Base-by-base conservation (phyloP, 164 flowering plant genomes). In the Tetracentron sinense region DNA sequence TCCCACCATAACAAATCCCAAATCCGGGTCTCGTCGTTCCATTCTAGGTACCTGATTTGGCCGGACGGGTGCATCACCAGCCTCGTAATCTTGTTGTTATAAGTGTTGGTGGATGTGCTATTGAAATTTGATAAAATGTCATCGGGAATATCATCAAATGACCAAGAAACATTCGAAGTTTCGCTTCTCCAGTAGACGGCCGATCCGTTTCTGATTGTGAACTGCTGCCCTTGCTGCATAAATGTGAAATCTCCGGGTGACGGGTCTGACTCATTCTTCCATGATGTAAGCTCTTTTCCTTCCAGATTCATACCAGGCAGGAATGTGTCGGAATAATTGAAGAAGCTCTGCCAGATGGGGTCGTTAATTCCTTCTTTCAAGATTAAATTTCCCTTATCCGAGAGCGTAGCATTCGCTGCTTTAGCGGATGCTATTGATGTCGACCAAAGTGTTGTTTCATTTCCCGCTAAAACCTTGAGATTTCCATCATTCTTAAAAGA, bases 1-100 rank as follows among this genome's bases (percentile, higher is more conserved):
- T 54, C 72, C 3, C 20, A 58, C 83, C 83, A 79, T 42, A 54
- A 25, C 42, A 60, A 38, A 3, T 66, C 20, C 77, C 79, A 72
- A 42, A 38, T 19, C n/a, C n/a, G n/a, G n/a, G 19, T 61, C 48
- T 53, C 35, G 1, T 31, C 11, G 19, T 44, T 3, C 29, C 14
- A 25, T n/a, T n/a, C n/a, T n/a, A n/a, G n/a, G n/a, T n/a, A n/a
- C n/a, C n/a, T n/a, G n/a, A n/a, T n/a, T n/a, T n/a, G n/a, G n/a
- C n/a, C n/a, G n/a, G n/a, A n/a, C n/a, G n/a, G n/a, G n/a, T n/a
- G n/a, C n/a, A n/a, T n/a, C n/a, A n/a, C n/a, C n/a, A n/a, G n/a
- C n/a, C n/a, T n/a, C n/a, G n/a, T n/a, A n/a, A n/a, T n/a, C n/a
- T n/a, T n/a, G n/a, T n/a, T n/a, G n/a, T n/a, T n/a, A n/a, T n/a